Base-by-base conservation (phyloP, 306 rosid species). In the Fragaria iinumae region DNA sequence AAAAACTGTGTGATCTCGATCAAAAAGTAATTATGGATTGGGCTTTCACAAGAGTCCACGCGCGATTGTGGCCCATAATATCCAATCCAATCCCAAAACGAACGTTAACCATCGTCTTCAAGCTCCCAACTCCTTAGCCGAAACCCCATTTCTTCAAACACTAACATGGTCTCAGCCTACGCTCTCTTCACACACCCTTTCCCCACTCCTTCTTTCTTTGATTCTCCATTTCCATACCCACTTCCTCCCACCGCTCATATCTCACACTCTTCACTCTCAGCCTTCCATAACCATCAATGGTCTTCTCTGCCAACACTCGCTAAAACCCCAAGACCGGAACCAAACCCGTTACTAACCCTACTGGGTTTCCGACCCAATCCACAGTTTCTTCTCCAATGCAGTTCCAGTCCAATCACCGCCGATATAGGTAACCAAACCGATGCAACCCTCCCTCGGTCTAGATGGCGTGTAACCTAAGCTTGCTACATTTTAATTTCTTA, bases 101-200 rank as follows among this genome's bases (percentile, higher is more conserved):
- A 17, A 65, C 25, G 44, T 36, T 34, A 38, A 66, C 71, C 70
- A 18, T 62, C 29, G 43, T 49, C 56, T 2, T 2, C 18, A 74
- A 25, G 6, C 53, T 48, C 53, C 6, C 50, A 53, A 25, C 7
- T 13, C 63, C 41, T 13, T 8, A 43, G 77, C 69, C 56, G 38
- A 3, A 45, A 29, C 32, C 32, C 2, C 32, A 4, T 10, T 8
- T 73, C 17, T 4, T 65, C 11, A 34, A 0, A 23, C 44, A 11
- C 57, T 8, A 69, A 47, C 29, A 88, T 90, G 96, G 83, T 67
- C 44, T 67, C 80, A 67, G 12, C 77, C 7, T 85, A 77, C 16
- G 12, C 81, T 74, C 59, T 65, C 11, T 79, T 66, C 41, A n/a
- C 81, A 14, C 67, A 45, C 36, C 38, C 80, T 17, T 72, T 71